Base-by-base conservation (phyloP, 345 rosid species). In the Eucalyptus lansdowneana region DNA sequence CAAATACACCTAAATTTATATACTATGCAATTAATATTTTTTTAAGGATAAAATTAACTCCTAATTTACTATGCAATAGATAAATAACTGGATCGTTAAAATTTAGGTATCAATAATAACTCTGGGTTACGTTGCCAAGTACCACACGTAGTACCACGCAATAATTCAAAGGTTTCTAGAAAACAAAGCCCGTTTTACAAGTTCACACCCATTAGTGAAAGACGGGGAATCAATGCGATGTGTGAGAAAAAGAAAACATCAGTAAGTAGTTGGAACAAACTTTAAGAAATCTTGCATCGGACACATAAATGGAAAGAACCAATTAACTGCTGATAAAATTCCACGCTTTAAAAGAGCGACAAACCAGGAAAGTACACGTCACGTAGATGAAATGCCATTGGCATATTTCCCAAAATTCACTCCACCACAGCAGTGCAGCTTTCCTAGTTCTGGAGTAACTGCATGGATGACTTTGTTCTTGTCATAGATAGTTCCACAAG, bases 31-130 rank as follows among this genome's bases (percentile, higher is more conserved):
- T 50, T 5, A 50, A 50, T 50, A 5, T 14, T 50, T 49, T 49
- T 50, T 50, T 50, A 14, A 5, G 7, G 1, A 50, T 50, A 1
- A 50, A 50, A 50, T 50, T 50, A 50, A 50, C 7, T 1, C 17
- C 0, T 50, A 50, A 50, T 50, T 50, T 50, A 0, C 1, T 50
- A 14, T 50, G 7, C 7, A 14, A 50, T 14, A 50, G 17, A 50
- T 50, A 14, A 50, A 50, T 50, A 3, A 50, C 3, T 50, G 0
- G 7, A 50, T 50, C 51, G 7, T 1, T 3, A 50, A 50, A 14
- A 50, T 50, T 50, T 50, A 50, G 0, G 1, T 5, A 3, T 1
- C 0, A 50, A 2, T 1, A 47, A 11, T 47, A 50, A 50, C 6
- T 4, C 24, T 17, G 0, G 8, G 13, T 69, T 51, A 1, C 3